These are phyloP conservation scores for Tulasnella sp. DNA, from an alignment of 768 basidiomycete species.

Conservation along the genomic window DNA sequence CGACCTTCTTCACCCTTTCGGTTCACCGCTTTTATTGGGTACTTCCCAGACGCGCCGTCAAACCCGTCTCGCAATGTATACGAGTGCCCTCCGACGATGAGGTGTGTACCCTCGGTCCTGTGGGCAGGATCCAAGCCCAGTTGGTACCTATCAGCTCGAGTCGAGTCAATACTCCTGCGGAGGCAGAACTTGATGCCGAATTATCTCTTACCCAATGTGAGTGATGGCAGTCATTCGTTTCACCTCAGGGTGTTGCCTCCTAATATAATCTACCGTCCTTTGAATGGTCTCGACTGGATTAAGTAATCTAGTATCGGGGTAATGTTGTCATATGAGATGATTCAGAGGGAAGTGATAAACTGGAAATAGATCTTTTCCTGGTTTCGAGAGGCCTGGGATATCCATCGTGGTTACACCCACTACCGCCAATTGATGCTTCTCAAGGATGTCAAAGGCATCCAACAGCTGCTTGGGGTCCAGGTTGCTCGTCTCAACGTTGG, in stretches of 20 bases:
- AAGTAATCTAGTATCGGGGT: constrained; percentile 31
- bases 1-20: constrained; percentile 33
- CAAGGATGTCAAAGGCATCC: constrained; percentile 33
- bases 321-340: too few relatives aligned
- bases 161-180: background rate
- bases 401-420: constrained; percentile 35
- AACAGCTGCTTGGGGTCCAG: constrained; percentile 24
- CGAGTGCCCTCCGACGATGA: constrained; percentile 33
- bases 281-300: constrained; percentile 32
- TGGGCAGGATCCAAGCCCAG: constrained; percentile 34
- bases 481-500: constrained; percentile 34
- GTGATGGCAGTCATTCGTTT: constrained; percentile 36
- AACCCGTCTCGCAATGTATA: constrained; percentile 37
- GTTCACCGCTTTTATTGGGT: constrained; percentile 35
- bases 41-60: constrained; percentile 31
- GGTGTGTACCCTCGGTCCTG: constrained; percentile 31
- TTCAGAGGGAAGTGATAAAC: background rate
- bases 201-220: constrained; percentile 28
- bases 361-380: constrained; percentile 16
- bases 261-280: constrained; percentile 31
- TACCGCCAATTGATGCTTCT: constrained; percentile 32
- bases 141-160: constrained; percentile 26
- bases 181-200: background rate
- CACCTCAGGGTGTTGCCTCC: constrained; percentile 25
- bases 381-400: constrained; percentile 31